A percentile compares a stretch with the other conserved stretches of the same genome.
Conservation (phyloP, 1,139 yeast species). For the Hyphopichia burtonii region DNA sequence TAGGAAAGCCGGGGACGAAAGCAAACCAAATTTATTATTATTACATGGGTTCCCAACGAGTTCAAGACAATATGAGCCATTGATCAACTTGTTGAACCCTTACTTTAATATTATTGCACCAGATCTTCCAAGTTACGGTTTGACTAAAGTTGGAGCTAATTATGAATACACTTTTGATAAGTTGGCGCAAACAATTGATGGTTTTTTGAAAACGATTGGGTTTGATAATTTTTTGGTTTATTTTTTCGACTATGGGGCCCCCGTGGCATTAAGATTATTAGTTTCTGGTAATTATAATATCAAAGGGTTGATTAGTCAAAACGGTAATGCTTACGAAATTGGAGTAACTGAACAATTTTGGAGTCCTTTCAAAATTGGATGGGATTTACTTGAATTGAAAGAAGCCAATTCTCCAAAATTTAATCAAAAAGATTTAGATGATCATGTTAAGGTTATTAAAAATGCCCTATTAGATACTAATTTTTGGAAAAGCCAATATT, state of each 20-base stretch:
- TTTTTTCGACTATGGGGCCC: conserved; percentile 46
- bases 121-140: conserved; percentile 45
- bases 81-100: conserved; percentile 34
- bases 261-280: conserved; percentile 37
- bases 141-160: conserved; percentile 25
- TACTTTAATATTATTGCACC: conserved; percentile 43
- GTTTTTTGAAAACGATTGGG: conserved; percentile 24
- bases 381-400: conserved; percentile 20
- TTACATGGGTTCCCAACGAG: conserved; percentile 47
- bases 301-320: conserved; percentile 33
- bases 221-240: conserved; percentile 30
- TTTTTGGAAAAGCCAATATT: conserved; percentile 26
- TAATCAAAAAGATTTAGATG: conserved; percentile 4
- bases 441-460: conserved; percentile 12
- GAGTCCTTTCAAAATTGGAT: conserved; percentile 29
- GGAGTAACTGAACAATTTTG: conserved; percentile 36
- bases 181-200: conserved; percentile 28
- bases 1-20: conserved; percentile 33
- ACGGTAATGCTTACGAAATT: conserved; percentile 45
- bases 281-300: conserved; percentile 26
- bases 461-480: conserved; percentile 14
- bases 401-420: conserved; percentile 1
- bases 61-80: conserved; percentile 33
- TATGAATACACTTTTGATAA: conserved; percentile 30
- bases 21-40: conserved; percentile 30